Base-by-base conservation (phyloP, 148 eudicot genomes). In the Nepenthes mirabilis region DNA sequence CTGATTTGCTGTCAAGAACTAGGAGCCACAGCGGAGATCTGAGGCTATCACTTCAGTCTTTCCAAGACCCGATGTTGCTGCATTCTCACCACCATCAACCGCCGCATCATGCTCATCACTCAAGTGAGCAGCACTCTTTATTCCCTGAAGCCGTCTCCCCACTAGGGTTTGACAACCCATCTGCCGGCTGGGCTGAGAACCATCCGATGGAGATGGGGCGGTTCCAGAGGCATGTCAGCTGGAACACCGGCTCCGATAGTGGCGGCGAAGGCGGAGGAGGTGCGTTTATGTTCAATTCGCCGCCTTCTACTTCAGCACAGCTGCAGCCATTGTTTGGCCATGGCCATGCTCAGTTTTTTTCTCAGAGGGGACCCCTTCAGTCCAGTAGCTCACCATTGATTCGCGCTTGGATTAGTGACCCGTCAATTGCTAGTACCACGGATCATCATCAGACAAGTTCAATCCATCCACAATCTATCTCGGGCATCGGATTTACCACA, bases 281-380 rank as follows among this genome's bases (percentile, higher is more conserved):
- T 36, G 84, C 80, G 14, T 79, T 73, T 37, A 40, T 76, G 63
- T 84, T 80, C 61, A 77, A 76, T 66, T 64, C 78, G 34, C 84
- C 70, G 51, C 63, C 47, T 58, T 43, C 64, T 11, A 12, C 60
- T 13, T 65, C 56, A 7, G 4, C 43, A 60, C 55, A 67, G 36
- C 61, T 68, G 80, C 97, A 80, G 77, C 84, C 78, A 50, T 35
- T 85, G 66, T 77, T 83, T 63, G 84, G 86, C 65, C 68, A 73
- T 61, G 55, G 65, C 74, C 95, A 40, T 40, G 43, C 43, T 7
- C 43, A 87, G 76, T 68, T 80, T 59, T 79, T 76, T 73, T 71
- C 94, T 59, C 98, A 91, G 94, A 86, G 98, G 98, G 96, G 94
- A 85, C 93, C 98, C 98, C 98, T 91, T 91, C 98, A 91, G 98